Percentiles rank a stretch among this genome's conserved stretches.
Conservation (phyloP, 73 alveolate species). For the Uronychia binucleata region DNA sequence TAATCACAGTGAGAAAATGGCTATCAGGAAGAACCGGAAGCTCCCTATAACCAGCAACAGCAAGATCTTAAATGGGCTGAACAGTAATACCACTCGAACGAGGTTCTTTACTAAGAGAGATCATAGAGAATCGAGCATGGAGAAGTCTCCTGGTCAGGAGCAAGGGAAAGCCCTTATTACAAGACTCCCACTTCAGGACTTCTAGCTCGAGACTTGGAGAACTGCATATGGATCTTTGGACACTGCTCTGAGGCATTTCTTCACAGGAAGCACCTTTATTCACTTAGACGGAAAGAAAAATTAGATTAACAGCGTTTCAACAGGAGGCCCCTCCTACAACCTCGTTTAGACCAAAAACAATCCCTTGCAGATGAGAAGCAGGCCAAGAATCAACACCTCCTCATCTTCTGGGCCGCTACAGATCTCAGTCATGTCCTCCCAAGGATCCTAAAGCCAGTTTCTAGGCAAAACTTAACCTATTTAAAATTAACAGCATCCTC, state of each 20-base stretch:
- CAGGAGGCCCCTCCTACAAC: not conserved
- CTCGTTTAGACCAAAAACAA: not conserved
- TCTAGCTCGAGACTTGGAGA: not conserved
- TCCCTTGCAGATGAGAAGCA: not conserved
- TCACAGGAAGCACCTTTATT: not conserved
- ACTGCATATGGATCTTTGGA: not conserved
- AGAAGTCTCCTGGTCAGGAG: not conserved
- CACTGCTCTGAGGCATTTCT: not conserved
- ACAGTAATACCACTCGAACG: no score
- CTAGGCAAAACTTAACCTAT: not conserved
- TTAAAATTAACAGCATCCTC: not conserved
- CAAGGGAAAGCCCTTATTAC: not conserved
- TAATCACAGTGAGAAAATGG: no score
- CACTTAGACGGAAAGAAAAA: not conserved
- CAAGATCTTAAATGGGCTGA: no score
- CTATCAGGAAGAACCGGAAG: no score
- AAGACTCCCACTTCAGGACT: not conserved
- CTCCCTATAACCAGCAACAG: no score
- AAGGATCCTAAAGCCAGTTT: no score
- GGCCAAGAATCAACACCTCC: not conserved
- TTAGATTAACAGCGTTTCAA: no score
- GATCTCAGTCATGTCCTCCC: not conserved
- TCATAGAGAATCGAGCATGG: not conserved
- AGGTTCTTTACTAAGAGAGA: no score
- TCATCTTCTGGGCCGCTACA: not conserved